Evolutionary conservation across 225 moss, liverwort and hornwort species (phyloP), one percentile per base, ranked within the genome.

Genomic region (Sphagnum contortum): DNA sequence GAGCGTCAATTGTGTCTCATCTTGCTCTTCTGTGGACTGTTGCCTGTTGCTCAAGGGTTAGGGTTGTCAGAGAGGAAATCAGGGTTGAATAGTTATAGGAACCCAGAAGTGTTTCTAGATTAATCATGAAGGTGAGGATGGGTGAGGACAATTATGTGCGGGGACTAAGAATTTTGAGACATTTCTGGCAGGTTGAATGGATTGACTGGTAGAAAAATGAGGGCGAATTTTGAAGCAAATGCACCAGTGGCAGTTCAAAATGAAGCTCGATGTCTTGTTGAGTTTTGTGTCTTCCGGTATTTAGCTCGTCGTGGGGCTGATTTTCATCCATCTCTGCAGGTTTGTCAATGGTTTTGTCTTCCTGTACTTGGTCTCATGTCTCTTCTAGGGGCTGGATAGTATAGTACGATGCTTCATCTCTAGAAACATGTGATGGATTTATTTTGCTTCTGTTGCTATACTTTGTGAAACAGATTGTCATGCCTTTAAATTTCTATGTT

Each of bases 211-310:
- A 91, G 82, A 69, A 91, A 84, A 74, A 91, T 88, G 98, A 85
- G 81, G 74, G 76, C 87, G 11, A 99, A 91, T 55, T 99, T 99
- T 75, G 98, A 99, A 79, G 85, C 89, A 50, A 78, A 79, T 51
- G 77, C 89, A 50, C 69, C 91, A 56, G 68, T 80, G 49, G 75
- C 77, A 69, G 77, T 83, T 70, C 90, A 89, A 73, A 81, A 79
- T 29, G 93, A 91, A 65, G 87, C 88, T 50, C 83, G 74, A 61
- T 93, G 89, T 66, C 79, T 99, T 10, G 71, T 99, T 45, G 98
- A 99, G 65, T 99, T 91, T 12, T 82, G 90, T 53, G 79, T 87
- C 52, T 99, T 99, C 74, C 89, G 91, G 55, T 99, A 87, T 71
- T 69, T 99, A 59, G 69, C 77, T 66, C 80, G 93, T 53, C 86